Base-by-base conservation (phyloP, 257 asterid genomes). In the Nicotiana noctiflora region DNA sequence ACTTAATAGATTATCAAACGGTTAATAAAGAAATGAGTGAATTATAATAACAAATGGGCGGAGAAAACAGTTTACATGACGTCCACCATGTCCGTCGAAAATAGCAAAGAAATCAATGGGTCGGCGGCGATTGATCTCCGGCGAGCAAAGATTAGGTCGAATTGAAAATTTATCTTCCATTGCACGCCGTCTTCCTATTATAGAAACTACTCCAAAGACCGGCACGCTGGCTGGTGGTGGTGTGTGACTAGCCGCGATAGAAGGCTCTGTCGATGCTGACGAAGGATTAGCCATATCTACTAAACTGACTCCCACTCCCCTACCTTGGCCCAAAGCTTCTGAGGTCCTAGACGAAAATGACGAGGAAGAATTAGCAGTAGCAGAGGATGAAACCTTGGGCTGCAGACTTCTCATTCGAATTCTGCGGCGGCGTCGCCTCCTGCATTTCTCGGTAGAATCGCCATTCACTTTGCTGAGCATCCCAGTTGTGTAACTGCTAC, bases 1-100 rank as follows among this genome's bases (percentile, higher is more conserved):
- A 40, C 49, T 40, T 8, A 8, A 40, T 40, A 40, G 49, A 8
- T 40, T 40, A 40, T 40, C 49, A 40, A 40, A 40, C 49, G 11
- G 46, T 51, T 14, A 3, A 4, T 12, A 13, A 13, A 51, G 2
- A 14, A 51, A 51, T 3, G 18, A 6, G 55, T 49, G 17, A 51
- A 51, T 27, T 27, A 27, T 3, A 2, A 51, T 11, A 49, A 49
- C 4, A 13, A 51, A 32, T 32, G 37, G 56, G 56, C 13, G 14
- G 5, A 51, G 56, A 51, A 51, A 13, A 51, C 17, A 4, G 56
- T 51, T 27, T 75, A 82, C 84, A 21, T 77, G 84, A 52, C 46
- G 19, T 21, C 84, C 82, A 56, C 85, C 85, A 46, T 82, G 85
- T 12, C 85, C 85, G 31, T 82, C 85, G 56, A 19, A 82, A n/a